Evolutionary conservation across 2,329 filamentous ascomycete species (phyloP).

Genomic region (Onygenales sp.): DNA sequence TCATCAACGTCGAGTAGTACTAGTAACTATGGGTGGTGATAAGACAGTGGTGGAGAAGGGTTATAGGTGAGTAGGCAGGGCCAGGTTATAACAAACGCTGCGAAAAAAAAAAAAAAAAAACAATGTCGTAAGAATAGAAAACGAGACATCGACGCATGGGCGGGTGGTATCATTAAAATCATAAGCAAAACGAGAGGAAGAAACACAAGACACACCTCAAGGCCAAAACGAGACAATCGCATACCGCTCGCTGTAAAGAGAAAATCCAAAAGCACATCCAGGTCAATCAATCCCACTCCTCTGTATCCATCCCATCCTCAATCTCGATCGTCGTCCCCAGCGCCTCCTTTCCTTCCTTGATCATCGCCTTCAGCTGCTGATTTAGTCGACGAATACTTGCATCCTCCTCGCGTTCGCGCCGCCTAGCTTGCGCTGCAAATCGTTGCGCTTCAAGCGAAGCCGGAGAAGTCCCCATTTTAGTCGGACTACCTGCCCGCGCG

Average conservation of each 20-base stretch:
- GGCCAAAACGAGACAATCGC: background rate
- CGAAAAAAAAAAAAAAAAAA: too few relatives aligned
- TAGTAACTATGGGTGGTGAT: too few relatives aligned
- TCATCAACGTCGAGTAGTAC: too few relatives aligned
- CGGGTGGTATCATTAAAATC: too few relatives aligned
- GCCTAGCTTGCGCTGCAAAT: conserved; percentile 60
- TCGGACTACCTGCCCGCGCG: conserved; percentile 15
- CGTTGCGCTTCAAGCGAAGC: conserved; percentile 55
- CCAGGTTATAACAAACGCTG: too few relatives aligned
- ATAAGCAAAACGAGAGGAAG: background rate
- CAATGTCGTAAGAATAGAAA: too few relatives aligned
- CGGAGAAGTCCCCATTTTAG: conserved; percentile 22
- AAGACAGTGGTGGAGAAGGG: too few relatives aligned
- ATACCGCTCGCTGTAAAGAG: background rate
- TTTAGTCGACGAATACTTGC: conserved; percentile 72
- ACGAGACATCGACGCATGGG: too few relatives aligned
- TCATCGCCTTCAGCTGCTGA: conserved; percentile 71
- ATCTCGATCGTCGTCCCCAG: conserved; percentile 66
- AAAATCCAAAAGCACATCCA: background rate
- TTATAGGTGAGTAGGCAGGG: too few relatives aligned
- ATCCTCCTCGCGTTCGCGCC: conserved; percentile 70
- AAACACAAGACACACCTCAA: background rate
- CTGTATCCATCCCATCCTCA: conserved; percentile 34
- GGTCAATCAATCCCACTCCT: conserved; percentile 18
- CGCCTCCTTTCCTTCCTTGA: conserved; percentile 78